Conservation (phyloP, 2,329 filamentous ascomycete species). For the Ploettnerulaceae sp. region DNA sequence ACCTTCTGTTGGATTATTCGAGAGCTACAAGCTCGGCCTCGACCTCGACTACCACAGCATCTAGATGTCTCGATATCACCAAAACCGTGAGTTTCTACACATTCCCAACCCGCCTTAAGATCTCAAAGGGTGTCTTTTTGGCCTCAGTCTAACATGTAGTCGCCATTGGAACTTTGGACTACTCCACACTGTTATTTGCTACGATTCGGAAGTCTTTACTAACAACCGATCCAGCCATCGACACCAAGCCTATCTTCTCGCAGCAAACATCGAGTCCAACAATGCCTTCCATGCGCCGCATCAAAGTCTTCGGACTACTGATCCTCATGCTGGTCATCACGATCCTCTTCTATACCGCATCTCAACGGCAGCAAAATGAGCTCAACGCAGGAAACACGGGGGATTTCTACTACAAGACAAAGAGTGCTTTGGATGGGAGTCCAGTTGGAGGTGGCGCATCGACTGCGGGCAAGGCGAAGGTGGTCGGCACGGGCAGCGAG, state of each 20-base stretch:
- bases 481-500: conserved; percentile 30
- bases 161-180: too few relatives aligned
- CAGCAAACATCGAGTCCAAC: conserved; percentile 11
- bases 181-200: too few relatives aligned
- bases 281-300: conserved; percentile 67
- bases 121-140: too few relatives aligned
- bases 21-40: too few relatives aligned
- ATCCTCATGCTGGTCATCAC: conserved; percentile 60
- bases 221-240: conserved; percentile 8
- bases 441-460: background rate
- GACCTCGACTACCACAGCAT: background rate
- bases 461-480: background rate
- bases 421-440: conserved; percentile 44
- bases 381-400: conserved; percentile 42
- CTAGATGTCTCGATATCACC: conserved; percentile 6
- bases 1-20: too few relatives aligned
- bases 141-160: too few relatives aligned
- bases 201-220: too few relatives aligned
- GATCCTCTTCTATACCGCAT: conserved; percentile 68
- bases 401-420: conserved; percentile 58
- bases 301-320: conserved; percentile 62
- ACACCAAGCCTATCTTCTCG: conserved; percentile 21
- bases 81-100: background rate
- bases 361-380: conserved; percentile 44
- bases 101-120: background rate